Conservation (phyloP, 495 filamentous ascomycete genomes). For the Darksidea phi region DNA sequence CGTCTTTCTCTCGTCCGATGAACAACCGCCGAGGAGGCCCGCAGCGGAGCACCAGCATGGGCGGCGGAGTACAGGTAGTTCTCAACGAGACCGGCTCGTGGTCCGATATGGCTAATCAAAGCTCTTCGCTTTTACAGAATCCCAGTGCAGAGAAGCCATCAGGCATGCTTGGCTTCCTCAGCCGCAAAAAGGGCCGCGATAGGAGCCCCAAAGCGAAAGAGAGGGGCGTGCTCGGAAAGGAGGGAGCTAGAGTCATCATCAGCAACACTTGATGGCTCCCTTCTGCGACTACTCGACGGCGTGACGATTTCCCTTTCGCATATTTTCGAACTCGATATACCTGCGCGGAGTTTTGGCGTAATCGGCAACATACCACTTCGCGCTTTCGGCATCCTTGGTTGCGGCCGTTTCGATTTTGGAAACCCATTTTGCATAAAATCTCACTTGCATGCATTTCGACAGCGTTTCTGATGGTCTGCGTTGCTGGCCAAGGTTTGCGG, state of each 20-base stretch:
- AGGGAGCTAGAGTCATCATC: constrained; percentile 80
- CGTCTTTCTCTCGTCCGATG: constrained; percentile 35
- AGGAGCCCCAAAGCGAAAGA: constrained; percentile 93
- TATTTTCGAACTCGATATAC: constrained; percentile 4
- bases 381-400: no score
- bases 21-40: constrained; percentile 47
- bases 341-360: constrained; percentile 26
- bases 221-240: constrained; percentile 88
- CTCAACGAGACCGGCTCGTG: constrained; percentile 84
- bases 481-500: no score
- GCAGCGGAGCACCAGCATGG: constrained; percentile 67
- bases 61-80: constrained; percentile 87
- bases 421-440: no score
- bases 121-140: constrained; percentile 72
- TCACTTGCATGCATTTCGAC: no score
- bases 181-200: constrained; percentile 82
- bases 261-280: constrained; percentile 31
- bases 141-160: constrained; percentile 52
- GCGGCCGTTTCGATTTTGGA: no score
- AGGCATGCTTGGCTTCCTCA: constrained; percentile 87
- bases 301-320: constrained; percentile 19
- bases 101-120: constrained; percentile 83
- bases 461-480: no score
- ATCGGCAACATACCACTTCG: constrained; percentile 2
- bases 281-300: constrained; percentile 1